These are phyloP conservation scores for Macrocybe gigantea DNA, from an alignment of 768 basidiomycete genomes.

Conservation along the genomic window DNA sequence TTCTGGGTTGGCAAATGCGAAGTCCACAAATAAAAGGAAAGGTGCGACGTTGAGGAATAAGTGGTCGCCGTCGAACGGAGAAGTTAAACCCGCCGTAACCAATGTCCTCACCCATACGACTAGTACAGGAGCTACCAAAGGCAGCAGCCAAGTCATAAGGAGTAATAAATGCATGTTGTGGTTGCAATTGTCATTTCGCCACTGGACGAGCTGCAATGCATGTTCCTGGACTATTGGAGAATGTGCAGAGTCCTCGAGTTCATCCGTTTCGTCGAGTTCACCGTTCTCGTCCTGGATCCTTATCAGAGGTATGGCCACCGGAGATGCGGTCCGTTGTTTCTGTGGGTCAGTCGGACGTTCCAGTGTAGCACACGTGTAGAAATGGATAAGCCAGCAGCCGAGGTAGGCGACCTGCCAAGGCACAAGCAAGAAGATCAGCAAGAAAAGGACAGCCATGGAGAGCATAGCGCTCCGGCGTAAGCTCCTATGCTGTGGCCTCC, in stretches of 20 bases:
- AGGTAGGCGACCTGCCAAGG: constrained; percentile 93
- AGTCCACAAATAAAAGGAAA: constrained; percentile 59
- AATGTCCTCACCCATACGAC: constrained; percentile 89
- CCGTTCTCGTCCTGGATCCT: constrained; percentile 8
- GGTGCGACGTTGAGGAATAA: constrained; percentile 60
- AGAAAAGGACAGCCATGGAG: constrained; percentile 55
- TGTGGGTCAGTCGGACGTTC: constrained; percentile 7
- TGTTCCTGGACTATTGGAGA: constrained; percentile 1
- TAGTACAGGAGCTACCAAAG: constrained; percentile 69
- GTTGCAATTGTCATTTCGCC: constrained; percentile 28
- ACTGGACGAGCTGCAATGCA: neutral
- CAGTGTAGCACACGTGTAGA: constrained; percentile 53
- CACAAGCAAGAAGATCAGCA: constrained; percentile 68
- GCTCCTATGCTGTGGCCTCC: constrained; percentile 25
- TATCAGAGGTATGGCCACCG: constrained; percentile 16
- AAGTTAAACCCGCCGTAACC: constrained; percentile 68
- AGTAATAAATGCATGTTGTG: constrained; percentile 61
- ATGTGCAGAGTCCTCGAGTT: constrained; percentile 6
- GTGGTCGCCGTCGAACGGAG: constrained; percentile 82
- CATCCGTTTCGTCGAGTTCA: constrained; percentile 10
- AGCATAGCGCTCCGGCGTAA: constrained; percentile 43
- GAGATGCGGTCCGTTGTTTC: constrained; percentile 2
- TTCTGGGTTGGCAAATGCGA: constrained; percentile 43
- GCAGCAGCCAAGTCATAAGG: constrained; percentile 77
- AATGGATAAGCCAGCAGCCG: constrained; percentile 75